Conservation (phyloP, 2,329 filamentous ascomycete genomes). For the Pyrenophora teres region DNA sequence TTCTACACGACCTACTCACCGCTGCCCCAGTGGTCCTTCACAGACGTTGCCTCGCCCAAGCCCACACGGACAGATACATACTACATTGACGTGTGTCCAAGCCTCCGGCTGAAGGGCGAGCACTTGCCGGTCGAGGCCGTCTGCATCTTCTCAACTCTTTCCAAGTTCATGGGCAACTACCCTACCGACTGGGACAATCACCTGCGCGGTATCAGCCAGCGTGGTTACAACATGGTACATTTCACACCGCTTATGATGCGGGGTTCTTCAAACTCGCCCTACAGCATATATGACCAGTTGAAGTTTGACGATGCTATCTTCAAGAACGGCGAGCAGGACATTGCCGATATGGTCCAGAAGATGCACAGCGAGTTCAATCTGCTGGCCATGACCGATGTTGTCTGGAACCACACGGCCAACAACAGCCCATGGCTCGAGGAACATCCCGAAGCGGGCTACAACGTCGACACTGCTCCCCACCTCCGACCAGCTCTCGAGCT, state of each 20-base stretch:
- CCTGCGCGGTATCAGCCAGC: conserved; percentile 80
- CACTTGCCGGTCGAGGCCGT: conserved; percentile 83
- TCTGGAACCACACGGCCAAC: conserved; percentile 96
- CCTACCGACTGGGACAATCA: conserved; percentile 90
- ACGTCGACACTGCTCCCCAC: conserved; percentile 83
- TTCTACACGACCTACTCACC: conserved; percentile 94
- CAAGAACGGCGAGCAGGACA: conserved; percentile 80
- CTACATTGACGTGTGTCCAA: conserved; percentile 93
- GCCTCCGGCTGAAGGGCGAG: conserved; percentile 72
- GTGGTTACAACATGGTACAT: conserved; percentile 99
- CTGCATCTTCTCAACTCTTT: conserved; percentile 90
- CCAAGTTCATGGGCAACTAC: conserved; percentile 97
- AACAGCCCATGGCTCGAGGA: conserved; percentile 94
- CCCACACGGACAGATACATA: conserved; percentile 74
- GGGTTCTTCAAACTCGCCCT: conserved; percentile 91
- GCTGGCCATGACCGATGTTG: conserved; percentile 90
- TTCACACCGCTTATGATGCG: conserved; percentile 92
- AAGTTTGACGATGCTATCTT: conserved; percentile 83
- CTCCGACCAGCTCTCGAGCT: conserved; percentile 71
- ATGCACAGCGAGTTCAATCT: conserved; percentile 86
- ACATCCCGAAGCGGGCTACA: conserved; percentile 95
- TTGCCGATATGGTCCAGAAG: conserved; percentile 74
- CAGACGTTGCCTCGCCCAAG: conserved; percentile 56
- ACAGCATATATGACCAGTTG: conserved; percentile 93
- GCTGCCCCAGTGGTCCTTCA: conserved; percentile 75